Percentiles rank a stretch among this genome's conserved stretches.
Conservation (phyloP, 495 filamentous ascomycete genomes). For the Hypomontagnella submonticulosa region DNA sequence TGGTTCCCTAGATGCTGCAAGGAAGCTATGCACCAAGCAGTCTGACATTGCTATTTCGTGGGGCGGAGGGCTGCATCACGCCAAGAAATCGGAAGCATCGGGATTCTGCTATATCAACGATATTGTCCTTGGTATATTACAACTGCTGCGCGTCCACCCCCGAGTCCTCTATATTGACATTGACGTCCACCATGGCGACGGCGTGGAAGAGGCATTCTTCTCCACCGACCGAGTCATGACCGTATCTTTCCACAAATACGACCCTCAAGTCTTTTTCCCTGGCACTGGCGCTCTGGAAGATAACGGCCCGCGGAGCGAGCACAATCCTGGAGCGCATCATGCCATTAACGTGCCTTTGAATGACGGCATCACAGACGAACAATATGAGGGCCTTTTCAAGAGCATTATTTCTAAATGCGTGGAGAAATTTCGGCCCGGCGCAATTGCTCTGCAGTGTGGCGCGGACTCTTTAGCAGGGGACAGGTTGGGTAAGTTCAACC, state of each 20-base stretch:
- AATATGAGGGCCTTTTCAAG: slow-evolving; percentile 87
- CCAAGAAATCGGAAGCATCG: slow-evolving; percentile 91
- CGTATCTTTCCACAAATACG: slow-evolving; percentile 96
- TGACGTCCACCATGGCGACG: slow-evolving; percentile 97
- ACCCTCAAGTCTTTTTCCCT: slow-evolving; percentile 88
- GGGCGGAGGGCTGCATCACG: slow-evolving; percentile 98
- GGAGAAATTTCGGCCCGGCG: slow-evolving; percentile 79
- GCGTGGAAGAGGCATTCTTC: slow-evolving; percentile 97
- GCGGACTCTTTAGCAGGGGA: slow-evolving; percentile 96
- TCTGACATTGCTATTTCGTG: slow-evolving; percentile 97
- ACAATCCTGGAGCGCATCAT: slow-evolving; percentile 91
- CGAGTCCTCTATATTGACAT: slow-evolving; percentile 98
- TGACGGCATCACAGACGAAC: slow-evolving; percentile 94
- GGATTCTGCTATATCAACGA: slow-evolving; percentile 99
- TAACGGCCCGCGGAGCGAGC: slow-evolving; percentile 84
- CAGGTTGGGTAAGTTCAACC: slow-evolving; percentile 92
- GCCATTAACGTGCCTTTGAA: slow-evolving; percentile 95
- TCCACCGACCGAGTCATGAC: slow-evolving; percentile 97
- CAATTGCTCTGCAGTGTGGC: slow-evolving; percentile 95
- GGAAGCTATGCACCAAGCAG: slow-evolving; percentile 85
- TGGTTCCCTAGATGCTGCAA: slow-evolving; percentile 88
- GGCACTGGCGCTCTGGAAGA: slow-evolving; percentile 94
- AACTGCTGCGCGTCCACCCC: slow-evolving; percentile 85
- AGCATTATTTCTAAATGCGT: slow-evolving; percentile 80
- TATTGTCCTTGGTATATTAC: slow-evolving; percentile 94